These are phyloP conservation scores for Blastocrithidia nonstop DNA, from an alignment of 208 protist species.

Conservation along the genomic window DNA sequence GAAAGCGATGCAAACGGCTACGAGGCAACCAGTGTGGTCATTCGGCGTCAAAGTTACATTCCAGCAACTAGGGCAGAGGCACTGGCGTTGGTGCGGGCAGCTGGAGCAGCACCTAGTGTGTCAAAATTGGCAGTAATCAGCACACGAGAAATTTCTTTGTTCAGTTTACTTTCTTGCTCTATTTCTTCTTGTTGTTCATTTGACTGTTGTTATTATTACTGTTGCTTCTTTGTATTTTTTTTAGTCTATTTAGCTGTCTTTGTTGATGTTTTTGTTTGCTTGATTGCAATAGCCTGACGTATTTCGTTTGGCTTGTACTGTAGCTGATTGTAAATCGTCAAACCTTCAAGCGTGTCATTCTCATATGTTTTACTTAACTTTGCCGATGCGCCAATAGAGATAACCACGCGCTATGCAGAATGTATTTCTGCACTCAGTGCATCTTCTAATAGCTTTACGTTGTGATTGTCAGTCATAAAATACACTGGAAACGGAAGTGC, in stretches of 20 bases:
- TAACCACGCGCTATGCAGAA: conserved; percentile 27
- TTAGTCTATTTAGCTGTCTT: no score
- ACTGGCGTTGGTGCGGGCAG: conserved; percentile 23
- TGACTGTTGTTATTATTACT: conserved; percentile 1
- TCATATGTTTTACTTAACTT: conserved; percentile 8
- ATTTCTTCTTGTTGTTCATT: no score
- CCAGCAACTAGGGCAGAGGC: conserved; percentile 36
- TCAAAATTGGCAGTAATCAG: conserved; percentile 59
- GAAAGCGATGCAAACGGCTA: conserved; percentile 3
- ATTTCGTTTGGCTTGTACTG: no score
- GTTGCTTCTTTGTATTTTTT: conserved; percentile 19
- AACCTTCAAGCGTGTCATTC: conserved; percentile 22
- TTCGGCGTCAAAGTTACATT: conserved; percentile 56
- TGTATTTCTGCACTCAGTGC: no score
- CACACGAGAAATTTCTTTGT: conserved; percentile 23
- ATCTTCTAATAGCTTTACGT: conserved; percentile 8
- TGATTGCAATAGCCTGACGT: no score
- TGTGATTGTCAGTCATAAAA: conserved; percentile 16
- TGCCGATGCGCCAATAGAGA: conserved; percentile 24
- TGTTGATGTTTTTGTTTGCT: conserved; percentile 4
- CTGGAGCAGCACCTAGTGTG: conserved; percentile 47
- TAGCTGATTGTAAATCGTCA: no score
- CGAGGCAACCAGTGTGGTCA: conserved; percentile 10
- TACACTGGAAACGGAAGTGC: conserved; percentile 30
- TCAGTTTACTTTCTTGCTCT: no score